These are phyloP conservation scores for Euphorbia pulcherrima DNA, from an alignment of 345 rosid genomes.

Conservation along the genomic window DNA sequence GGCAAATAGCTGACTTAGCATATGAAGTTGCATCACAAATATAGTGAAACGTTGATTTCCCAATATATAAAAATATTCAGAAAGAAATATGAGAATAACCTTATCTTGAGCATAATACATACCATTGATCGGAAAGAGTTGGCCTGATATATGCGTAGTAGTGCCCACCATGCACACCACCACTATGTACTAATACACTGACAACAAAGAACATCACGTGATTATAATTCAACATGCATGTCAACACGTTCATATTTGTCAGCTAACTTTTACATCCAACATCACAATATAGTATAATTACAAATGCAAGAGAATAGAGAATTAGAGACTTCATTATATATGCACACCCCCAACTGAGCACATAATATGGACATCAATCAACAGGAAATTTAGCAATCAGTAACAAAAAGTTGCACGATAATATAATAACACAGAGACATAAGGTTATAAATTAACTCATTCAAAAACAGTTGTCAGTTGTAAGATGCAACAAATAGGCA, in stretches of 20 bases:
- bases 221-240: not conserved
- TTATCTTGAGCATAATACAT: slow-evolving; percentile 20
- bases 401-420: not conserved
- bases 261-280: not conserved
- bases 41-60: not conserved
- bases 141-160: slow-evolving; percentile 96
- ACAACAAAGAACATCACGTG: slow-evolving; percentile 8
- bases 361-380: not conserved
- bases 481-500: not conserved
- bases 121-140: slow-evolving; percentile 95
- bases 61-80: not conserved
- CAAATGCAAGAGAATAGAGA: not conserved
- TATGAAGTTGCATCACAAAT: not conserved
- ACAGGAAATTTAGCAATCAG: not conserved
- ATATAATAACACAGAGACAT: not conserved
- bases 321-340: not conserved
- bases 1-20: not conserved
- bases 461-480: not conserved
- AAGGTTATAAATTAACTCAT: not conserved
- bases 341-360: not conserved
- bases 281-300: not conserved
- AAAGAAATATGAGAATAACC: too few species aligned
- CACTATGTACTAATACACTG: slow-evolving; percentile 98
- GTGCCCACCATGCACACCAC: slow-evolving; percentile 97
- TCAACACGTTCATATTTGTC: not conserved